Base-by-base conservation (phyloP, 2,329 filamentous ascomycete species). In the Pestalotiopsis sp. region DNA sequence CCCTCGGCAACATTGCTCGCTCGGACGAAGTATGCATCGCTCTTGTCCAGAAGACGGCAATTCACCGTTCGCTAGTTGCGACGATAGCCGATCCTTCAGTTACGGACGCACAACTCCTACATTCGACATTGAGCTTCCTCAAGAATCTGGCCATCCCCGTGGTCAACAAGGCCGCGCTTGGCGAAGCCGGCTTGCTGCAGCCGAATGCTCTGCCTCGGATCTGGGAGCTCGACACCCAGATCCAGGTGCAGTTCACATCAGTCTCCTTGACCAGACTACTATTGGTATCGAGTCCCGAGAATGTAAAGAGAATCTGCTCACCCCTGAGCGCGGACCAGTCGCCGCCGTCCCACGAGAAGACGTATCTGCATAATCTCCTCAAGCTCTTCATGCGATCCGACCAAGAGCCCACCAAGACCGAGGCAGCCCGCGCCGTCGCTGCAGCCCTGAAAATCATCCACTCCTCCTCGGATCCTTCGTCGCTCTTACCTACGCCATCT, bases 111-210 rank as follows among this genome's bases (percentile, higher is more conserved):
- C 87, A 90, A 70, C 83, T 89, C 17, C 80, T 89, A 0, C 88
- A 91, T 73, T 83, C 87, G 1, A 80, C 82, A 2, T 80, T 91
- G 20, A 86, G 87, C 7, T 90, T 90, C 73, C 84, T 91, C 69
- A 91, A 90, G 77, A 91, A 91, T 75, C 84, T 91, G 9, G 87
- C 89, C 31, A 88, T 91, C 64, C 87, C 88, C 0, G 68, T 78
- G 0, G 75, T 77, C 31, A 91, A 91, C 78, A 91, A 90, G 75
- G 70, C 81, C 2, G 62, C 78, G 0, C 80, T 91, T 1, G 85
- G 85, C 17, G 77, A 78, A 4, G 76, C 79, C 3, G 77, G 78
- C 0, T 78, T 90, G 2, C 79, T 90, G 3, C 80, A 82, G 5
- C 73, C 79, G 0, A 68, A 72, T 3, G 78, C 84, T 39, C 80